Evolutionary conservation across 495 filamentous ascomycete genomes (phyloP), one percentile per base, ranked within the genome.

Genomic region (Geopyxis carbonaria): DNA sequence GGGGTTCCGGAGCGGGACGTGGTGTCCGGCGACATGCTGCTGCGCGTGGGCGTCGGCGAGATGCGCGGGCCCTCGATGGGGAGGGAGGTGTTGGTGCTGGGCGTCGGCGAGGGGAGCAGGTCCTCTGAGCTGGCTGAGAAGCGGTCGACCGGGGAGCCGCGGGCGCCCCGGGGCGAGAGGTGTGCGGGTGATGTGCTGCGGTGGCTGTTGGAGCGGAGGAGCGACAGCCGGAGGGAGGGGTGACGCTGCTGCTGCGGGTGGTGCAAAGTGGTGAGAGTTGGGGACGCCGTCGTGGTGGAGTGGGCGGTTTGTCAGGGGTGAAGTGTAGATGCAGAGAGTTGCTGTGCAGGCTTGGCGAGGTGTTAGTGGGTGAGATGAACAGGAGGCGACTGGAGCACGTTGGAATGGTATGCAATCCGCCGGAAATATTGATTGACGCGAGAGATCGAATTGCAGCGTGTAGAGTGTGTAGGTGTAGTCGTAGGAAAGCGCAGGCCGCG

Each of bases 1-100:
- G 30, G n/a, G 36, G 16, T 39, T 28, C 2, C 20, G 13, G 16
- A 21, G 36, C 10, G 16, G 24, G 21, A 8, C 13, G 22, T 11
- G n/a, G 23, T 25, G 16, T 39, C 23, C 6, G 30, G 6, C 13
- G 36, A 25, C 9, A 39, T 15, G 23, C 30, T 39, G 25, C 25
- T 28, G 25, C 7, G 31, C 13, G 7, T 15, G 10, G 31, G 11
- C 10, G 14, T 14, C n/a, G n/a, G 22, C 5, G 36, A 28, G 22
- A 39, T 39, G 8, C 36, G 36, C 18, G 36, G 36, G 5, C 36
- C 36, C 30, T 39, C 36, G n/a, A 39, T 39, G 8, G 30, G 16
- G 10, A 37, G 16, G 8, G 34, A 18, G 34, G 19, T 24, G 34
- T 16, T 16, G 34, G 9, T 30, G 13, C 15, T 30, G 1, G 27